Conservation (phyloP, 257 asterid species). For the Nicotiana undulata region DNA sequence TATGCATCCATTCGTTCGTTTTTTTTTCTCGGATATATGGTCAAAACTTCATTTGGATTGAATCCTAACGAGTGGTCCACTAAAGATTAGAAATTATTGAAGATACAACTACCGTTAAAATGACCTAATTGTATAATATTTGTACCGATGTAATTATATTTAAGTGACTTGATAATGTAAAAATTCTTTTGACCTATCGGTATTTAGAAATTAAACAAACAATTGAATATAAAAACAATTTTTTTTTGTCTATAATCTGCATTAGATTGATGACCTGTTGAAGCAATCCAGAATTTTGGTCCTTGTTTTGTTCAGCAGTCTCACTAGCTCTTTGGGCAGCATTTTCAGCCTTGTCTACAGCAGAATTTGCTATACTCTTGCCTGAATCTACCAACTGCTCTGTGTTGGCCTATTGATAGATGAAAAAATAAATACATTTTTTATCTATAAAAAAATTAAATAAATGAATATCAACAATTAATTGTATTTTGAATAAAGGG, state of each 20-base stretch:
- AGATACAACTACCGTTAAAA: background rate
- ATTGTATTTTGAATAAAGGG: background rate
- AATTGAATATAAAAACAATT: too few relatives aligned
- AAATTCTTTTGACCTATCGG: background rate
- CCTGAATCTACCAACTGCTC: conserved; percentile 51
- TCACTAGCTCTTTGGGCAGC: conserved; percentile 30
- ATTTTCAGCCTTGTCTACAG: conserved; percentile 38
- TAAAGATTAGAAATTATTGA: background rate
- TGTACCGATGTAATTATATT: too few relatives aligned
- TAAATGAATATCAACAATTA: background rate
- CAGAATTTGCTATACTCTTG: conserved; percentile 31
- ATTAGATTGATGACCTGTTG: conserved; percentile 31
- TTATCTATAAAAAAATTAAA: too few relatives aligned
- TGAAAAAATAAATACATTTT: background rate
- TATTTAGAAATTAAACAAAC: background rate
- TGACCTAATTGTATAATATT: too few relatives aligned
- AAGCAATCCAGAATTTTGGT: conserved; percentile 32
- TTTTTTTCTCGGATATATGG: too few relatives aligned
- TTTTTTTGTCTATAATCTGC: too few relatives aligned
- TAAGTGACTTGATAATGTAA: too few relatives aligned
- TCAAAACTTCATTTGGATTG: too few relatives aligned
- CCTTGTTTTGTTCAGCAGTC: conserved; percentile 39
- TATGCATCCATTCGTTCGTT: too few relatives aligned
- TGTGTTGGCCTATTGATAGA: conserved; percentile 29
- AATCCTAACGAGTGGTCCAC: too few relatives aligned